Evolutionary conservation across 108 stramenopile genomes (phyloP).

Genomic region (Skeletonema costatum): DNA sequence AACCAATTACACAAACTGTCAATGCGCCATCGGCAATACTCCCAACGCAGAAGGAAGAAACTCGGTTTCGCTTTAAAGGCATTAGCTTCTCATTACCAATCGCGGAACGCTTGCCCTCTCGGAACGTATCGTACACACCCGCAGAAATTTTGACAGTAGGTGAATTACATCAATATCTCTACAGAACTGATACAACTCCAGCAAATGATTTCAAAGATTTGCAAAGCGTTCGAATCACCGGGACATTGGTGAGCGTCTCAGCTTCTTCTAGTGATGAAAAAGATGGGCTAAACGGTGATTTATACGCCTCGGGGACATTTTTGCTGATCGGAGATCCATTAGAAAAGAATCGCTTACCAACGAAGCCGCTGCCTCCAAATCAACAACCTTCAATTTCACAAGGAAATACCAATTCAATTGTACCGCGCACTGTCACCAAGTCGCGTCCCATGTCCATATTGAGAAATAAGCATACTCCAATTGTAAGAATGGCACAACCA

Average conservation of each 20-base stretch:
- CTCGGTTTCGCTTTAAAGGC: slow-evolving; percentile 1
- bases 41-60: background rate
- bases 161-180: slow-evolving; percentile 50
- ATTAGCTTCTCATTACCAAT: slow-evolving; percentile 39
- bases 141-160: slow-evolving; percentile 50
- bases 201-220: slow-evolving; percentile 8
- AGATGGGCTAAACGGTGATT: slow-evolving; percentile 5
- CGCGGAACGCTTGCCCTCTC: slow-evolving; percentile 48
- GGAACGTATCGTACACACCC: slow-evolving; percentile 45
- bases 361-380: background rate
- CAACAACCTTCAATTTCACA: background rate
- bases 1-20: background rate
- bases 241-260: slow-evolving; percentile 30
- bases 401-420: background rate
- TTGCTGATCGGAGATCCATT: slow-evolving; percentile 44
- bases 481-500: background rate
- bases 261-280: slow-evolving; percentile 13
- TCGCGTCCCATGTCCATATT: slow-evolving; percentile 12
- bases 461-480: slow-evolving; percentile 11
- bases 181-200: slow-evolving; percentile 1
- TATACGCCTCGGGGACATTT: slow-evolving; percentile 32
- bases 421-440: background rate
- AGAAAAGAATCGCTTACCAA: slow-evolving; percentile 22
- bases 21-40: background rate
- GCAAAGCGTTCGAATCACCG: slow-evolving; percentile 44